Conservation (phyloP, 305 asterid species). For the Ruellia speciosa region DNA sequence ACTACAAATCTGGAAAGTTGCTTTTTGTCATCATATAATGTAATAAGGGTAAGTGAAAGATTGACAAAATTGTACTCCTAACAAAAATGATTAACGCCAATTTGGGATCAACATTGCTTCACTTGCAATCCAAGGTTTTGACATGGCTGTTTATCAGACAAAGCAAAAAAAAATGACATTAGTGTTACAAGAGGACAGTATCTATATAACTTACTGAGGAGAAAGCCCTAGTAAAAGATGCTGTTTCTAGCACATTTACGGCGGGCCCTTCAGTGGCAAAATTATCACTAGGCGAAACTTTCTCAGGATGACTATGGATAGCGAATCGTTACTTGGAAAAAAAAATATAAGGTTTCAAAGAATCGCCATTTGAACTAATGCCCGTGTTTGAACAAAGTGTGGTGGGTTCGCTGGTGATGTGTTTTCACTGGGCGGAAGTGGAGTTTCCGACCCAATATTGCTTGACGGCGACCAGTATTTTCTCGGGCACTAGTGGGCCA, state of each 20-base stretch:
- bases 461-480: constrained; percentile 70
- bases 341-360: constrained; percentile 8
- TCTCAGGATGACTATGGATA: background rate
- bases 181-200: constrained; percentile 29
- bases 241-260: constrained; percentile 3
- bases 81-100: too few relatives aligned
- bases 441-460: constrained; percentile 82
- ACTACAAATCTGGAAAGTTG: background rate
- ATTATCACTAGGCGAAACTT: constrained; percentile 11
- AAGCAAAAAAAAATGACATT: constrained; percentile 21
- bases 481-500: constrained; percentile 81
- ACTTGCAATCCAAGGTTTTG: too few relatives aligned
- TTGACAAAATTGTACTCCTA: background rate
- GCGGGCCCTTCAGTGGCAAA: constrained; percentile 19
- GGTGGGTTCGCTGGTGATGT: constrained; percentile 12
- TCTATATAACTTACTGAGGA: constrained; percentile 25
- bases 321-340: background rate
- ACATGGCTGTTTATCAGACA: background rate
- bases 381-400: background rate
- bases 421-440: constrained; percentile 47
- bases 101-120: too few relatives aligned
- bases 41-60: background rate
- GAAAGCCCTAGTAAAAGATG: constrained; percentile 15
- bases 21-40: background rate
- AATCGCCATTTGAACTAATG: constrained; percentile 13